Base-by-base conservation (phyloP, 163 green algal genomes). In the Smithsoniella earleae region DNA sequence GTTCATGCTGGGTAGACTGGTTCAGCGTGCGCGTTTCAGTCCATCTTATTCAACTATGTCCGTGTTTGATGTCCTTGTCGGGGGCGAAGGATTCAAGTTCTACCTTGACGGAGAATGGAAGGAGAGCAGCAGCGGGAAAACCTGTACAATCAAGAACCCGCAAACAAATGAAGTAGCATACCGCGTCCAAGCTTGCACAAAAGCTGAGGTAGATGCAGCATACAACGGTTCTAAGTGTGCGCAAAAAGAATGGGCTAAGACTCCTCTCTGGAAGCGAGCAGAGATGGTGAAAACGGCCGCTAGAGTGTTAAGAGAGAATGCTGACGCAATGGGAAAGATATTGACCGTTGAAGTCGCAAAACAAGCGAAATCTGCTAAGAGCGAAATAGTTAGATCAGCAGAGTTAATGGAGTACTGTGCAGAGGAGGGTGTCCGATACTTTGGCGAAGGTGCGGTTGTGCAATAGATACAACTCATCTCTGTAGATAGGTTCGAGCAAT, bases 281-380 rank as follows among this genome's bases (percentile, higher is more conserved):
- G 86, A 95, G 79, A 63, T 86, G 4, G 79, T 98, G 58, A 86
- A 96, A 64, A 89, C 86, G 55, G 89, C 88, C 10, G 90, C 89
- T 27, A 66, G 46, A 1, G 44, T 96, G 1, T 86, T 97, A 84
- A 82, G 89, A 2, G 75, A 95, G 63, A 80, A 97, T 66, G 84
- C 86, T 2, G 74, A 86, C 73, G 86, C 89, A n/a, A 96, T 97
- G 20, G 92, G 90, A 1, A 85, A 92, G 58, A 88, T 83, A 58
- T 79, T 97, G 27, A 85, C 96, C 2, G 86, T 87, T 44, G 91
- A 98, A 83, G 83, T 98, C 20, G 92, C 92, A 40, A 98, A 98
- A 85, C 80, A 86, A 2, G 74, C 77, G 0, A 96, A 95, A 66
- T 46, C 30, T 66, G 36, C 54, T 1, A 22, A 27, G 46, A 74